Percentiles rank a stretch among this genome's conserved stretches.
phyloP scores from a whole-genome alignment of 441 rosid genomes.

The Iberis amara region DNA sequence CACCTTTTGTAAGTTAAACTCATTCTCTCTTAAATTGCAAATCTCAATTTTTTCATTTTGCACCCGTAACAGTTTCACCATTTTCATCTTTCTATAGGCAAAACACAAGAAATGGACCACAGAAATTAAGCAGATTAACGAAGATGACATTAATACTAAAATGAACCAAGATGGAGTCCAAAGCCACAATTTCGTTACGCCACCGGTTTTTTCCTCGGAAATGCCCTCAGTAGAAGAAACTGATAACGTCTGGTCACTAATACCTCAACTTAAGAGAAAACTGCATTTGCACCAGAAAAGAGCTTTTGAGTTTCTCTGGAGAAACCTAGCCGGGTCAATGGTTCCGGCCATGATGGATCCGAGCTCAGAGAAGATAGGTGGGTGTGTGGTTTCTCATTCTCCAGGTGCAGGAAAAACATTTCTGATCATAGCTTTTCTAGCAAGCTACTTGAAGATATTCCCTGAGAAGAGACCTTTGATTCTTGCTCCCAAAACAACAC shows the following conservation, averaged over 20 bases:
- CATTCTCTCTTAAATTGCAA: neutral
- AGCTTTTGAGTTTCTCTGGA: conserved; percentile 90
- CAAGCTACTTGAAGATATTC: conserved; percentile 80
- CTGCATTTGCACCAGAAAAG: conserved; percentile 68
- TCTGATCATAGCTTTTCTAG: conserved; percentile 82
- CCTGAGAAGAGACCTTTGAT: conserved; percentile 82
- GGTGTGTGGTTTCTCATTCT: conserved; percentile 82
- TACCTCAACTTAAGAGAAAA: conserved; percentile 63
- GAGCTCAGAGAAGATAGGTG: conserved; percentile 54
- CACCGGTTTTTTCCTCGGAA: conserved; percentile 30
- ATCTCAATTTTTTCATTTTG: no score
- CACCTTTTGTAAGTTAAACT: conserved; percentile 69
- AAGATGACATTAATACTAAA: conserved; percentile 32
- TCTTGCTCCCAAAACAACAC: conserved; percentile 93
- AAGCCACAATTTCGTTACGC: conserved; percentile 32
- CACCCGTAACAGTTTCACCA: no score
- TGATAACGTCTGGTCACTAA: conserved; percentile 69
- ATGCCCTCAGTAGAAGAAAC: conserved; percentile 36
- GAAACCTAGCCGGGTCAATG: conserved; percentile 67
- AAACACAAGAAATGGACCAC: conserved; percentile 40
- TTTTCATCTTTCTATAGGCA: conserved; percentile 40
- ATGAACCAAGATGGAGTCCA: conserved; percentile 39
- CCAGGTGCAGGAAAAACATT: conserved; percentile 95
- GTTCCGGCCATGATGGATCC: conserved; percentile 54
- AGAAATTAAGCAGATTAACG: conserved; percentile 33